These are phyloP conservation scores for Lachancea kluyveri DNA, from an alignment of 805 yeast genomes.

Conservation along the genomic window DNA sequence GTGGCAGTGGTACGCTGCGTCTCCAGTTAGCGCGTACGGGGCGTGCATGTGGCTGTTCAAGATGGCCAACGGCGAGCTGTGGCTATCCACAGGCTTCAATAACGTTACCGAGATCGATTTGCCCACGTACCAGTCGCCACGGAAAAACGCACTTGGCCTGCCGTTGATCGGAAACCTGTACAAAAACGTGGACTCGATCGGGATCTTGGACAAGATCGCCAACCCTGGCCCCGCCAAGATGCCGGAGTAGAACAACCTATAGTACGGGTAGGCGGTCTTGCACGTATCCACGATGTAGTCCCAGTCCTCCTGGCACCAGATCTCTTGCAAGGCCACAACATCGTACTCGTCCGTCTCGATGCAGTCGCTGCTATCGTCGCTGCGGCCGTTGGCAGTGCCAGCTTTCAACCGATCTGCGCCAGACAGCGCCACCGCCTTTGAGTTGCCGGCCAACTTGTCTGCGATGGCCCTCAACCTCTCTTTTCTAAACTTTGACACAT, in stretches of 20 bases:
- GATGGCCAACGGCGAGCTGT: constrained; percentile 59
- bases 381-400: constrained; percentile 2
- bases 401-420: constrained; percentile 11
- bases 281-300: constrained; percentile 47
- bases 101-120: constrained; percentile 76
- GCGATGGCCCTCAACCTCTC: constrained; percentile 73
- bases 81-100: constrained; percentile 44
- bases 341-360: constrained; percentile 46
- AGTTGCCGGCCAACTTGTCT: constrained; percentile 41
- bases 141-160: constrained; percentile 82
- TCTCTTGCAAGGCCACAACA: constrained; percentile 87
- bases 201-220: constrained; percentile 75
- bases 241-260: constrained; percentile 73
- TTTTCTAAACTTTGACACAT: constrained; percentile 63
- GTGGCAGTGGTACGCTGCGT: constrained; percentile 85
- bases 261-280: constrained; percentile 46
- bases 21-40: constrained; percentile 78
- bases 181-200: constrained; percentile 72
- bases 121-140: constrained; percentile 98
- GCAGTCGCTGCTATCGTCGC: background rate
- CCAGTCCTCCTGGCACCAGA: constrained; percentile 90
- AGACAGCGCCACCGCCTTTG: constrained; percentile 11
- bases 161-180: constrained; percentile 91
- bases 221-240: constrained; percentile 91
- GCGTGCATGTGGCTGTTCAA: constrained; percentile 97